Evolutionary conservation across 2,329 filamentous ascomycete genomes (phyloP).

Genomic region (Aspergillus pseudoterreus): DNA sequence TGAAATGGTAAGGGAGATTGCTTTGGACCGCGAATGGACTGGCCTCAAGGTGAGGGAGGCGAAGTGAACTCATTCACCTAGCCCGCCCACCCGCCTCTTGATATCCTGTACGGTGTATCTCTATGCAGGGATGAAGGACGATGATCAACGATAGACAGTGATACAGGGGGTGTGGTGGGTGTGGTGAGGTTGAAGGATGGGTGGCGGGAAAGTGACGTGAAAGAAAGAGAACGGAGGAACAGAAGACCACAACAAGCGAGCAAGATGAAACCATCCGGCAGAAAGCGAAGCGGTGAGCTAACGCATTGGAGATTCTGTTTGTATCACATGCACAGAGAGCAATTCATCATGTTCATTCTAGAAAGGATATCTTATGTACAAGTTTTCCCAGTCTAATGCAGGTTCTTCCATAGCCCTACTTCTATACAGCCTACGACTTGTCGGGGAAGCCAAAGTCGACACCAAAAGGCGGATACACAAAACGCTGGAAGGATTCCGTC

Average conservation of each 20-base stretch:
- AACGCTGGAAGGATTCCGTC: constrained; percentile 39
- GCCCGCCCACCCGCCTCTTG: neutral
- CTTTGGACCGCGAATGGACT: constrained; percentile 16
- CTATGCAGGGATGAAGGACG: no score
- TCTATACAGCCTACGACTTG: constrained; percentile 38
- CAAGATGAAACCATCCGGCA: neutral
- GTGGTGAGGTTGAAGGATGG: neutral
- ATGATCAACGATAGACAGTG: neutral
- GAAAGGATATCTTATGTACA: neutral
- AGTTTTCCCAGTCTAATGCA: neutral
- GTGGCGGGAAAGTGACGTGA: neutral
- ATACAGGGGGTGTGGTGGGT: no score
- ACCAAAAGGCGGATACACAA: constrained; percentile 67
- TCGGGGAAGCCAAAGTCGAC: constrained; percentile 71
- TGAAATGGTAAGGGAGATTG: constrained; percentile 1
- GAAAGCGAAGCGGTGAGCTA: constrained; percentile 1
- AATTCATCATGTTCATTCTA: neutral
- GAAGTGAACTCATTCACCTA: neutral
- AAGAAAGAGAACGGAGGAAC: neutral
- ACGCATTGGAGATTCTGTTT: neutral
- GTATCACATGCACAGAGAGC: neutral
- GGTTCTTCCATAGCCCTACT: neutral
- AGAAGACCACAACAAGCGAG: neutral
- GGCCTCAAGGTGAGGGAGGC: constrained; percentile 3
- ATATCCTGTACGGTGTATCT: neutral